Evolutionary conservation across 192 early-diverging fungal species (phyloP).

Genomic region (Backusella sp.): DNA sequence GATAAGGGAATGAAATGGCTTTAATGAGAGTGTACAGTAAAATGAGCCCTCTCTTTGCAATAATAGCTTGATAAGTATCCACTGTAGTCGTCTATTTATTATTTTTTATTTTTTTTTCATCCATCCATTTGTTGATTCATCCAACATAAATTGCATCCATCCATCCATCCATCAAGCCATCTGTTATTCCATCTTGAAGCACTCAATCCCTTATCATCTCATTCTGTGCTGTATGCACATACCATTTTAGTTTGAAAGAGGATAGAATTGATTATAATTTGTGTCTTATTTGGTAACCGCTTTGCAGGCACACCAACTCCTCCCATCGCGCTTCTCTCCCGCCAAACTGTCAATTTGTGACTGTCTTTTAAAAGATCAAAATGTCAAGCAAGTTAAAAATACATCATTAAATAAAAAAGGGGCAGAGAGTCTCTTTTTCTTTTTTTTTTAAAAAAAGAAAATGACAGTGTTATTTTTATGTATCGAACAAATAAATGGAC

Average conservation of each 20-base stretch:
- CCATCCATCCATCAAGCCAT: slow-evolving; percentile 6
- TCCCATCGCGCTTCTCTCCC: background rate
- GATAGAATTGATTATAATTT: background rate
- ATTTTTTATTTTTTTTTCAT: background rate
- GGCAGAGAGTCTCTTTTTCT: background rate
- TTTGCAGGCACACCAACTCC: background rate
- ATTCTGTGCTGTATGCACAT: background rate
- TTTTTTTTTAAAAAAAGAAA: background rate
- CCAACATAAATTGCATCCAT: background rate
- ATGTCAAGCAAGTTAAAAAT: no score
- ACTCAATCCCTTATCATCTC: background rate
- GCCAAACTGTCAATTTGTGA: background rate
- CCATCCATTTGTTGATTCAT: background rate
- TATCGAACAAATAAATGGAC: background rate
- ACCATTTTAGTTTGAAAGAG: slow-evolving; percentile 18
- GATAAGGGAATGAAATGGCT: background rate
- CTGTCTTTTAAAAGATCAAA: background rate
- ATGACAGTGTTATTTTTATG: background rate
- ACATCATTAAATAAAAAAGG: background rate
- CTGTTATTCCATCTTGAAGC: background rate
- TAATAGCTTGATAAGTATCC: background rate
- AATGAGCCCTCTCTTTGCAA: background rate
- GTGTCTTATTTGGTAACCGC: background rate
- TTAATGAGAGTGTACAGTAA: background rate
- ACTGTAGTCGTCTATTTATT: background rate